Percentiles rank a stretch among this genome's conserved stretches.
These are phyloP conservation scores for Porogramme epimiltina DNA, from an alignment of 1,284 basidiomycete species.

Conservation along the genomic window DNA sequence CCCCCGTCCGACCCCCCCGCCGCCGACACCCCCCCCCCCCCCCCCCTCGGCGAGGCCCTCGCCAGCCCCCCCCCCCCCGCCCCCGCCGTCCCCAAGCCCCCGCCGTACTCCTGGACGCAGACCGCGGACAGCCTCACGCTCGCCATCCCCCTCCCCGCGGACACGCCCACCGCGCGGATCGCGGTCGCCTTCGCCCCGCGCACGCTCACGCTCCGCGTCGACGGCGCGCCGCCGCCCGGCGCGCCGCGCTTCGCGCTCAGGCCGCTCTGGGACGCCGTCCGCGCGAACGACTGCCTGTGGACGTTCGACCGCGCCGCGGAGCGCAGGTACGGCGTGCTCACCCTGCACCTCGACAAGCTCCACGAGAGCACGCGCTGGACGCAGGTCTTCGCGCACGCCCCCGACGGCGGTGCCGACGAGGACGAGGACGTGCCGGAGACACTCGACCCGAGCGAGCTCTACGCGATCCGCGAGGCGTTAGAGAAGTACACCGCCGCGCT, in stretches of 20 bases:
- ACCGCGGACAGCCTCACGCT: conserved; percentile 81
- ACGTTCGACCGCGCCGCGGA: conserved; percentile 82
- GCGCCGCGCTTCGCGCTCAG: conserved; percentile 63
- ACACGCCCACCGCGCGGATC: conserved; percentile 65
- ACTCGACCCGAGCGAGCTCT: conserved; percentile 82
- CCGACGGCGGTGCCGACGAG: conserved; percentile 24
- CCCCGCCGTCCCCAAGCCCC: conserved; percentile 50
- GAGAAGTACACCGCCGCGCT: conserved; percentile 82
- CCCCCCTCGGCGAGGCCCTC: conserved; percentile 57
- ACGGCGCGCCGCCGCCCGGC: conserved; percentile 25
- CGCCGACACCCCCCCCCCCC: conserved; percentile 70
- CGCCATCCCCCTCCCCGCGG: conserved; percentile 78
- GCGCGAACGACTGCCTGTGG: conserved; percentile 78
- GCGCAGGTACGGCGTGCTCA: conserved; percentile 66
- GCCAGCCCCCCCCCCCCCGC: conserved; percentile 35
- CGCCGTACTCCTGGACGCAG: conserved; percentile 92
- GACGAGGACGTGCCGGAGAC: conserved; percentile 87
- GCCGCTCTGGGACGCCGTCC: conserved; percentile 77
- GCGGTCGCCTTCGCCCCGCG: conserved; percentile 65
- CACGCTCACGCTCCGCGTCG: conserved; percentile 67
- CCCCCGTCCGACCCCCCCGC: conserved; percentile 54
- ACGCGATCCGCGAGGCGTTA: conserved; percentile 74
- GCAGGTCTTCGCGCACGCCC: conserved; percentile 63
- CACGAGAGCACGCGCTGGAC: conserved; percentile 83
- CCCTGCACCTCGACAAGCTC: conserved; percentile 84